Conservation (phyloP, 1,284 basidiomycete genomes). For the Cryptococcus deneoformans region DNA sequence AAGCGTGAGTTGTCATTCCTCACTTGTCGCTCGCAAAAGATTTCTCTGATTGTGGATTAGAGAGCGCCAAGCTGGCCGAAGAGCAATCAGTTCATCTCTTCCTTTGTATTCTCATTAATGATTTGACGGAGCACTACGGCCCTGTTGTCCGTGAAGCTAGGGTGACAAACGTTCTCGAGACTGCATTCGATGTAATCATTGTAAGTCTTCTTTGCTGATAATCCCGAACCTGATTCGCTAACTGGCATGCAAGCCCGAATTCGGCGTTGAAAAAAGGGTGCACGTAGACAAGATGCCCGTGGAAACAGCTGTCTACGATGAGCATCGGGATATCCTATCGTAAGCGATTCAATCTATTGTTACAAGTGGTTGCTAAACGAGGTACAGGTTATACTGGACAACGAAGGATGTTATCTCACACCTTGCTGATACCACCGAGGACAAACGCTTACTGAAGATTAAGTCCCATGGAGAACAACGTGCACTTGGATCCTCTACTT, state of each 20-base stretch:
- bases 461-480: conserved; percentile 83
- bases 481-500: conserved; percentile 59
- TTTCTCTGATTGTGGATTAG: conserved; percentile 9
- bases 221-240: not conserved
- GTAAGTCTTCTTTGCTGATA: conserved; percentile 23
- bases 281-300: conserved; percentile 99
- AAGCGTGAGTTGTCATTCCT: conserved; percentile 26
- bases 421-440: conserved; percentile 86
- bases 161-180: conserved; percentile 90
- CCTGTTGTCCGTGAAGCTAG: conserved; percentile 88
- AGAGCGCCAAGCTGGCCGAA: conserved; percentile 74
- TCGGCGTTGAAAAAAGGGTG: conserved; percentile 94
- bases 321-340: conserved; percentile 75
- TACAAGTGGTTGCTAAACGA: conserved; percentile 24
- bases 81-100: conserved; percentile 95
- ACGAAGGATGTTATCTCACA: conserved; percentile 86
- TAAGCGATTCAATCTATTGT: conserved; percentile 7
- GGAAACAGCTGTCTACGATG: conserved; percentile 93
- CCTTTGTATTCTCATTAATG: conserved; percentile 84
- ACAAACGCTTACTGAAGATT: conserved; percentile 87
- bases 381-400: conserved; percentile 61
- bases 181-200: conserved; percentile 85
- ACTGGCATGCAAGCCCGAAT: conserved; percentile 61
- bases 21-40: not conserved
- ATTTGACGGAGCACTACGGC: conserved; percentile 90